phyloP scores from a whole-genome alignment of 2,329 filamentous ascomycete genomes.

The Sporothrix variecibatus region DNA sequence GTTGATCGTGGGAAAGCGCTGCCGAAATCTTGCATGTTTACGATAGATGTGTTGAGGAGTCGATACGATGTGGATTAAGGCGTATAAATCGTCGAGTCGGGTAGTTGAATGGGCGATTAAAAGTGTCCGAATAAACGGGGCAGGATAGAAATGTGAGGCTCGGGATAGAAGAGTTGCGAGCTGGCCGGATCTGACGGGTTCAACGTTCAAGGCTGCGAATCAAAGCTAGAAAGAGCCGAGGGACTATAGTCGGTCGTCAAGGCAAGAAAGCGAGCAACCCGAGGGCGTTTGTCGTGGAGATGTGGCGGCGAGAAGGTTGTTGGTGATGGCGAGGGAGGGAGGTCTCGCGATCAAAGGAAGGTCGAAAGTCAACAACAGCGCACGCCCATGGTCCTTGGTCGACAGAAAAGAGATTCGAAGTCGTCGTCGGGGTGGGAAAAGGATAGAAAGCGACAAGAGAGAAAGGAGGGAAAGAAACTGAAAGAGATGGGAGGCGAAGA shows the following conservation, averaged over 20 bases:
- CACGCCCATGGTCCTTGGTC: conserved; percentile 23
- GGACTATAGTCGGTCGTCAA: neutral
- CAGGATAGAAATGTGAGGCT: neutral
- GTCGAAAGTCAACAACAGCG: conserved; percentile 7
- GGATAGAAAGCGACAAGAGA: neutral
- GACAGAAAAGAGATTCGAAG: neutral
- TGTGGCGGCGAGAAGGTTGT: neutral
- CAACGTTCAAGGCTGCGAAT: neutral
- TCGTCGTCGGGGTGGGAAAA: conserved; percentile 6
- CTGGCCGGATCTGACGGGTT: neutral
- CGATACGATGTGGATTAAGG: neutral
- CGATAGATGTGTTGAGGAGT: neutral
- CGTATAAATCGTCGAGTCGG: neutral
- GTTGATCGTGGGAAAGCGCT: conserved; percentile 34
- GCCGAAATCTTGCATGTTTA: conserved; percentile 36
- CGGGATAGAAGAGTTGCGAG: neutral
- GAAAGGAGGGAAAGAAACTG: neutral
- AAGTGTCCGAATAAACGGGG: neutral
- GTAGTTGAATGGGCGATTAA: neutral
- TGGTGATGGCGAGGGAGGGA: conserved; percentile 16
- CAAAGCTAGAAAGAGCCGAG: neutral
- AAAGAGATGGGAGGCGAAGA: neutral
- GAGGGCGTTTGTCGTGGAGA: conserved; percentile 7
- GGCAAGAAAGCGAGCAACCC: neutral
- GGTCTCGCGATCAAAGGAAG: conserved; percentile 17